phyloP scores from a whole-genome alignment of 2,329 filamentous ascomycete species.

The Fusarium subglutinans region DNA sequence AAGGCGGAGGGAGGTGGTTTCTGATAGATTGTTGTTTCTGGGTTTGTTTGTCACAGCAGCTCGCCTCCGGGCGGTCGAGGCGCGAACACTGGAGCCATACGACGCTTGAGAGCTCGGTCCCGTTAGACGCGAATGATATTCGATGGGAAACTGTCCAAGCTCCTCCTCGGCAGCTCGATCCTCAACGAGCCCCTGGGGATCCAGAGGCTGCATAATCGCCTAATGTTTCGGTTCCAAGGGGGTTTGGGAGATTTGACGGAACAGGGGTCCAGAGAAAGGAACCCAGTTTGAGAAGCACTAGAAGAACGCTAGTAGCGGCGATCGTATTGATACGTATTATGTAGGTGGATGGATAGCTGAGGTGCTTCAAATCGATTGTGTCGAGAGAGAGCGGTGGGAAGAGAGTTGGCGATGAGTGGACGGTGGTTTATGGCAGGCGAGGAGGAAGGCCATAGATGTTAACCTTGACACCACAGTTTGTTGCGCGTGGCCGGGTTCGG shows the following conservation, averaged over 20 bases:
- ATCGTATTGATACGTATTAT: conserved; percentile 14
- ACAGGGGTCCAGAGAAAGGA: conserved; percentile 36
- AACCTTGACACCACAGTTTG: conserved; percentile 7
- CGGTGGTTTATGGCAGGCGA: conserved; percentile 7
- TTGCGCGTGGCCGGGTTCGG: conserved; percentile 37
- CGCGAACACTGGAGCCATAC: conserved; percentile 33
- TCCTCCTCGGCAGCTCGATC: conserved; percentile 22
- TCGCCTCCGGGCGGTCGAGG: conserved; percentile 26
- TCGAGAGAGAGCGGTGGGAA: background rate
- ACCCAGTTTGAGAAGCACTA: conserved; percentile 24
- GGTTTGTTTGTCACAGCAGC: conserved; percentile 28
- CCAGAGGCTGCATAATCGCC: conserved; percentile 44
- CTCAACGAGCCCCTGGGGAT: conserved; percentile 37
- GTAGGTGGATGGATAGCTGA: background rate
- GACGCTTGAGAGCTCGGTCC: conserved; percentile 28
- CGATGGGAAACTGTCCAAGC: conserved; percentile 33
- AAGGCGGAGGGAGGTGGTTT: conserved; percentile 31
- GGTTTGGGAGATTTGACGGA: conserved; percentile 36
- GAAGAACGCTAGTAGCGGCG: conserved; percentile 22
- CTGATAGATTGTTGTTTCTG: conserved; percentile 31
- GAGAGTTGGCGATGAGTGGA: background rate
- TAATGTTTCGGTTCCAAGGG: conserved; percentile 42
- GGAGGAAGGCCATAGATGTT: conserved; percentile 4
- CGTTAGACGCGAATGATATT: conserved; percentile 39
- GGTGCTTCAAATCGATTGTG: background rate